These are phyloP conservation scores for Fonsecaea erecta DNA, from an alignment of 2,329 filamentous ascomycete genomes.

Conservation along the genomic window DNA sequence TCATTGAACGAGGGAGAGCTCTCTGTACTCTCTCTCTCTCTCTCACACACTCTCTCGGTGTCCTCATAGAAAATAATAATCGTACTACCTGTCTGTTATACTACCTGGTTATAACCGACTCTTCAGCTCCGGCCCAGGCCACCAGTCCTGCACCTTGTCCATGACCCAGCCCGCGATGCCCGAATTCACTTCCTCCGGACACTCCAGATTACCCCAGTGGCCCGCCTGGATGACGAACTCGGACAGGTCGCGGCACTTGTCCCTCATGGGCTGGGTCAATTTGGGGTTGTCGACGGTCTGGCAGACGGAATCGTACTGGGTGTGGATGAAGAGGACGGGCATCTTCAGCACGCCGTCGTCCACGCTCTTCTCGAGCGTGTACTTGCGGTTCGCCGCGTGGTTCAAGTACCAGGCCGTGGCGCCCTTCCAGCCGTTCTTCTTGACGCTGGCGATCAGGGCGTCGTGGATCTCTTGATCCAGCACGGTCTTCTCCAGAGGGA, in stretches of 20 bases:
- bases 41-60: too few relatives aligned
- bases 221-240: conserved; percentile 41
- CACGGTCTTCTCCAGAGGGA: conserved; percentile 19
- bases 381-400: conserved; percentile 50
- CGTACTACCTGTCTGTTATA: too few relatives aligned
- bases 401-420: conserved; percentile 52
- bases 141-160: conserved; percentile 14
- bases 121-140: conserved; percentile 18
- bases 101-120: conserved; percentile 4
- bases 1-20: too few relatives aligned
- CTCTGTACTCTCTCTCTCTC: not conserved
- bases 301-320: conserved; percentile 23
- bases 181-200: conserved; percentile 70
- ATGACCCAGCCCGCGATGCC: conserved; percentile 25
- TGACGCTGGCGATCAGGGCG: conserved; percentile 37
- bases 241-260: conserved; percentile 17
- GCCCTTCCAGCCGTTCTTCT: conserved; percentile 49
- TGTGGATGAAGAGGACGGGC: conserved; percentile 29
- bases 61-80: too few relatives aligned
- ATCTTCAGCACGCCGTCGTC: conserved; percentile 34
- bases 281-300: conserved; percentile 19
- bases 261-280: conserved; percentile 20
- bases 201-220: conserved; percentile 85
- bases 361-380: conserved; percentile 48
- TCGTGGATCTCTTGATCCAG: conserved; percentile 25